These are phyloP conservation scores for Naematelia aurantialba DNA, from an alignment of 768 basidiomycete genomes.

Conservation along the genomic window DNA sequence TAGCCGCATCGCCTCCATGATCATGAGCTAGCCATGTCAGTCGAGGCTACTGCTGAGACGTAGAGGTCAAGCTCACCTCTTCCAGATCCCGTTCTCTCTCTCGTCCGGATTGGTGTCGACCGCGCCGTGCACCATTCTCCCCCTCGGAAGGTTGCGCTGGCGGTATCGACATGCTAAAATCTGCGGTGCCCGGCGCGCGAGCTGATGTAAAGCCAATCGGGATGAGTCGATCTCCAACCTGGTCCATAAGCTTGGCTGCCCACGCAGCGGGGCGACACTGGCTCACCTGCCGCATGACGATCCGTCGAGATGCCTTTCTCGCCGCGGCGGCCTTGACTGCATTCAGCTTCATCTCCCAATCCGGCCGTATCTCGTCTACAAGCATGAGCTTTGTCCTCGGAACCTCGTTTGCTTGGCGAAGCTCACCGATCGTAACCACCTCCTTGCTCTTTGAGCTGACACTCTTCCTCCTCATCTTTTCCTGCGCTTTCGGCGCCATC, in stretches of 20 bases:
- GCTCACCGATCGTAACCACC: slow-evolving; percentile 82
- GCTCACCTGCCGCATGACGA: slow-evolving; percentile 83
- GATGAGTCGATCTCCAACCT: slow-evolving; percentile 89
- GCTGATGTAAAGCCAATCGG: slow-evolving; percentile 89
- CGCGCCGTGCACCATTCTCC: slow-evolving; percentile 54
- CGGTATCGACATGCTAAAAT: slow-evolving; percentile 47
- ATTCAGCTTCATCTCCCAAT: slow-evolving; percentile 95
- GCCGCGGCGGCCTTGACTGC: slow-evolving; percentile 91
- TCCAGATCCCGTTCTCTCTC: slow-evolving; percentile 84
- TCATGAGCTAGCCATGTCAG: slow-evolving; percentile 67
- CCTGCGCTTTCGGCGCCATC: slow-evolving; percentile 42
- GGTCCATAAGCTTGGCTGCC: neutral
- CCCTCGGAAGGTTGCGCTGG: slow-evolving; percentile 54
- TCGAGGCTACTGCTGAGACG: neutral
- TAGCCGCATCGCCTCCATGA: slow-evolving; percentile 98
- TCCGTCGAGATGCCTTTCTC: slow-evolving; percentile 89
- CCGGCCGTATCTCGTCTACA: slow-evolving; percentile 90
- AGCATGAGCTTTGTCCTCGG: neutral
- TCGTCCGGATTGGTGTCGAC: slow-evolving; percentile 63
- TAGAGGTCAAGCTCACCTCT: slow-evolving; percentile 61
- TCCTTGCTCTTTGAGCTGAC: slow-evolving; percentile 79
- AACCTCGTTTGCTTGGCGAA: neutral
- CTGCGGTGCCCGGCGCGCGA: slow-evolving; percentile 52
- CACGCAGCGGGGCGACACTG: neutral
- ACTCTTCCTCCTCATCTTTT: slow-evolving; percentile 64